These are phyloP conservation scores for Seiridium unicorne DNA, from an alignment of 2,329 filamentous ascomycete genomes.

Conservation along the genomic window DNA sequence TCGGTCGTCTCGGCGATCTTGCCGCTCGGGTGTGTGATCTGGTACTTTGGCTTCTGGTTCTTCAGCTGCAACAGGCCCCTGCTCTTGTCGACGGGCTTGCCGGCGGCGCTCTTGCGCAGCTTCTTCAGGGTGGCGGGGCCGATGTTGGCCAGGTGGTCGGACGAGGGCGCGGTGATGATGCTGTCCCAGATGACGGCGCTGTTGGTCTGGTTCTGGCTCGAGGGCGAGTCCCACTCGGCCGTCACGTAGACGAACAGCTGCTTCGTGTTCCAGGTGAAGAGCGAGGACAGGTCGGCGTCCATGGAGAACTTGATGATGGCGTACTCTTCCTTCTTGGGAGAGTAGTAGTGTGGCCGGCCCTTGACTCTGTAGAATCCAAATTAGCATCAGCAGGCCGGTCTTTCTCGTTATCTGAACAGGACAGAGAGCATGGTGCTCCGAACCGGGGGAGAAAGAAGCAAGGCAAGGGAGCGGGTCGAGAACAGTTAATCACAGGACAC, in stretches of 20 bases:
- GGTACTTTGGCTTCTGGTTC: constrained; percentile 93
- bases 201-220: constrained; percentile 44
- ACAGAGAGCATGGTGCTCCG: background rate
- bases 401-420: too few species aligned
- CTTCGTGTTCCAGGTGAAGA: constrained; percentile 99
- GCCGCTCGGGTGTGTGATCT: constrained; percentile 86
- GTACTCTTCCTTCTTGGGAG: constrained; percentile 89
- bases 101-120: constrained; percentile 55
- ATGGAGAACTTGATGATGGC: constrained; percentile 92
- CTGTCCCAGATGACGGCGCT: constrained; percentile 93
- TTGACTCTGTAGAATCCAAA: constrained; percentile 59
- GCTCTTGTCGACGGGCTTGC: constrained; percentile 59
- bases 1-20: constrained; percentile 72
- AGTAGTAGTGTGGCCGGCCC: constrained; percentile 95
- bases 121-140: constrained; percentile 61
- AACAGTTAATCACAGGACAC: constrained; percentile 19
- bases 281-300: constrained; percentile 82
- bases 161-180: constrained; percentile 77
- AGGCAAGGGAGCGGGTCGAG: background rate
- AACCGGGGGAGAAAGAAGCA: background rate
- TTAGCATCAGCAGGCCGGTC: too few species aligned
- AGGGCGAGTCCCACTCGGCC: constrained; percentile 61
- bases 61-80: constrained; percentile 73
- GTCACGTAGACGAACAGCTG: constrained; percentile 96
- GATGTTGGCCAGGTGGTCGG: constrained; percentile 61